A percentile compares a stretch with the other conserved stretches of the same genome.
phyloP scores from a whole-genome alignment of 129 eudicot species.

The Escallonia rubra region DNA sequence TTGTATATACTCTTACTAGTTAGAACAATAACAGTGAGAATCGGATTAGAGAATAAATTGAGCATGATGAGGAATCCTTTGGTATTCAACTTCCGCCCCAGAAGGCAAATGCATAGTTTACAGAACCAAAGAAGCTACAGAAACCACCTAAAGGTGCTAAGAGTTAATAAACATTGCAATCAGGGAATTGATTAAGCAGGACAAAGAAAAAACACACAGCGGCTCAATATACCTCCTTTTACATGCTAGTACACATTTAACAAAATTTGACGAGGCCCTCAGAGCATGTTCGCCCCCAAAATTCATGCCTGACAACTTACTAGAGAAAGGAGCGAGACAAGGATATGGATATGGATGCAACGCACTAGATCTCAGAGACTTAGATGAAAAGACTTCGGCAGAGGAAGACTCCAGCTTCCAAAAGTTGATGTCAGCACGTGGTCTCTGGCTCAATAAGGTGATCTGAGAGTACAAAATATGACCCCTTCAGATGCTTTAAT shows the following conservation, averaged over 20 bases:
- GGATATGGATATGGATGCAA: neutral
- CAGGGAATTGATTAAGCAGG: neutral
- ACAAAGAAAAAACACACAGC: neutral
- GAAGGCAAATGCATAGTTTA: too few relatives aligned
- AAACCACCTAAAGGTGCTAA: too few relatives aligned
- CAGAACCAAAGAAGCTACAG: too few relatives aligned
- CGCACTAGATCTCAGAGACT: neutral
- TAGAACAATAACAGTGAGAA: too few relatives aligned
- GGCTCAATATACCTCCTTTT: neutral
- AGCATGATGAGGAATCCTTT: too few relatives aligned
- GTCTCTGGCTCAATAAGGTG: slow-evolving; percentile 9
- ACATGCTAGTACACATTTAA: neutral
- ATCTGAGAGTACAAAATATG: neutral
- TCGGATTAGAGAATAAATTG: too few relatives aligned
- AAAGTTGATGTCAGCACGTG: neutral
- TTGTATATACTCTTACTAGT: too few relatives aligned
- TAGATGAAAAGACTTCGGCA: neutral
- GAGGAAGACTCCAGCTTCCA: neutral
- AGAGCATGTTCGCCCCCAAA: neutral
- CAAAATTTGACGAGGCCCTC: slow-evolving; percentile 7
- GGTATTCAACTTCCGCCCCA: too few relatives aligned
- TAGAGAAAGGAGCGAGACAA: neutral
- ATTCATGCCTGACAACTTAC: slow-evolving; percentile 5
- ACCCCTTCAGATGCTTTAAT: neutral
- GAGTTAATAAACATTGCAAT: too few relatives aligned